Evolutionary conservation across 139 green algal species (phyloP).

Genomic region (Micromonas commoda): DNA sequence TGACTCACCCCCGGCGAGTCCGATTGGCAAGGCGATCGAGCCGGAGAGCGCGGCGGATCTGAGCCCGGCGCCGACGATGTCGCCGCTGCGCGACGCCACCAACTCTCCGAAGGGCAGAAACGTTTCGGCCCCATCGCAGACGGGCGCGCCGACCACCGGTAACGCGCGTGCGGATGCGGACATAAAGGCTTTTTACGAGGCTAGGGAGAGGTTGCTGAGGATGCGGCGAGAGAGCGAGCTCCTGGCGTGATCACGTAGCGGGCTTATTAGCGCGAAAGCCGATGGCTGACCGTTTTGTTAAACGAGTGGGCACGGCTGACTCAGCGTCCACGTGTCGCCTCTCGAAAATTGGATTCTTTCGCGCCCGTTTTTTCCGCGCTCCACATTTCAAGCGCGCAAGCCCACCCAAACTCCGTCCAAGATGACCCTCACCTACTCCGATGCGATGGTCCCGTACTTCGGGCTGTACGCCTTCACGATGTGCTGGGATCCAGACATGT

Average conservation of each 20-base stretch:
- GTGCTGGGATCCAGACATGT: slow-evolving; percentile 29
- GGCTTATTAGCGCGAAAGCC: no score
- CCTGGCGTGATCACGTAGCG: no score
- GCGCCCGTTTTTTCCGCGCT: no score
- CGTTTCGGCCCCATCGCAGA: no score
- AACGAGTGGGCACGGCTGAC: no score
- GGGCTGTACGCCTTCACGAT: slow-evolving; percentile 6
- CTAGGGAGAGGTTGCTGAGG: slow-evolving; percentile 56
- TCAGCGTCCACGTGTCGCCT: no score
- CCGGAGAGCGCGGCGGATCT: not conserved
- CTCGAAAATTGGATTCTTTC: no score
- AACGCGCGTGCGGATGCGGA: slow-evolving; percentile 70
- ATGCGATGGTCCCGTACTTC: not conserved
- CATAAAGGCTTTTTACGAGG: slow-evolving; percentile 80
- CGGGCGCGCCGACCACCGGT: slow-evolving; percentile 66
- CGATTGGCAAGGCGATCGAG: not conserved
- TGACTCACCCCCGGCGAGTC: not conserved
- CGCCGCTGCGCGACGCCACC: slow-evolving; percentile 41
- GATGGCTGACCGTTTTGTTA: no score
- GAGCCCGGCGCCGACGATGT: not conserved
- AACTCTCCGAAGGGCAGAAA: no score
- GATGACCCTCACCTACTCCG: no score
- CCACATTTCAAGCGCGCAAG: no score
- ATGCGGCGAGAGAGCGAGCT: not conserved
- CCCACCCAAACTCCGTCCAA: no score